Evolutionary conservation across 2,329 filamentous ascomycete genomes (phyloP).

Genomic region (Nothophaeocryptopus gaeumannii): DNA sequence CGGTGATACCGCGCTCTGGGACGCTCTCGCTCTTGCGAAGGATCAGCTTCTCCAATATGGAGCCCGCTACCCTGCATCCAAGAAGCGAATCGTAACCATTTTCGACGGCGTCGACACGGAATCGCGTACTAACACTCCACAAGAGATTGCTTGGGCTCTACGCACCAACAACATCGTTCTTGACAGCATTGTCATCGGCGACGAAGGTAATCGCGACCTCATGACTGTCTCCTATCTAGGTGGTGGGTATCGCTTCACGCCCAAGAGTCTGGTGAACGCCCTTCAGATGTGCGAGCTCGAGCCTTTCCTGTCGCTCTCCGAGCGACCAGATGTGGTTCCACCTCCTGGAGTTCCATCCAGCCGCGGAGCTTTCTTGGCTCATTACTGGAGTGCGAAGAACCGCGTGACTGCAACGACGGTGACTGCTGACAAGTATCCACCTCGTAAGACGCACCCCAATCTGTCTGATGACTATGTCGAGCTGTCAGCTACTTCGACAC

Average conservation of each 20-base stretch:
- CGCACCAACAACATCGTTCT: conserved; percentile 32
- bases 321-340: conserved; percentile 31
- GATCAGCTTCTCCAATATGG: conserved; percentile 34
- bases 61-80: conserved; percentile 33
- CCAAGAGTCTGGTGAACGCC: conserved; percentile 35
- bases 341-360: conserved; percentile 3
- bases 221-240: conserved; percentile 33
- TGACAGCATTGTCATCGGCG: conserved; percentile 37
- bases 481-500: conserved; percentile 17
- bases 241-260: conserved; percentile 39
- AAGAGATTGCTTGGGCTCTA: conserved; percentile 28
- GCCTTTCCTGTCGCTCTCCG: conserved; percentile 35
- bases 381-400: conserved; percentile 15
- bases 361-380: background rate
- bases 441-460: conserved; percentile 36
- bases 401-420: conserved; percentile 25
- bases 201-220: conserved; percentile 30
- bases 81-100: conserved; percentile 39
- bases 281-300: conserved; percentile 40
- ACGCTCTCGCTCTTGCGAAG: conserved; percentile 35
- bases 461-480: conserved; percentile 32
- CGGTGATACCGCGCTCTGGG: conserved; percentile 40
- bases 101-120: conserved; percentile 39
- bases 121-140: conserved; percentile 22
- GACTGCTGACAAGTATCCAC: conserved; percentile 31